Evolutionary conservation across 129 eudicot genomes (phyloP).

Genomic region (Helichrysum umbraculigerum): DNA sequence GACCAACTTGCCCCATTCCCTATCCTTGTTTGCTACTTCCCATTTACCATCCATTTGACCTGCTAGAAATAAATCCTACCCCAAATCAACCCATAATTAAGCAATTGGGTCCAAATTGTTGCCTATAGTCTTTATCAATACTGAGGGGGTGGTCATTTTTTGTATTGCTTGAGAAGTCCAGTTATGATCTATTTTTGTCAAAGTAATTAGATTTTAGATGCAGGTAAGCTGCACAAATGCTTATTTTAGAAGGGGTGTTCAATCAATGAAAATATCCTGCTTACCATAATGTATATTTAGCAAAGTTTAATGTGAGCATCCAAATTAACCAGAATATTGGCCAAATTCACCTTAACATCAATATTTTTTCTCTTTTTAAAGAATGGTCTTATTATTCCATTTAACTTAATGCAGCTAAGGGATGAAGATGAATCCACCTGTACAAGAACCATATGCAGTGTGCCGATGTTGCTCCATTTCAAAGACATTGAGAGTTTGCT

Average conservation of each 20-base stretch:
- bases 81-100: too few relatives aligned
- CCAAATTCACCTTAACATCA: background rate
- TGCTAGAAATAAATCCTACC: too few relatives aligned
- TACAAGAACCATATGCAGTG: conserved; percentile 59
- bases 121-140: background rate
- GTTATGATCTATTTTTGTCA: too few relatives aligned
- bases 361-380: background rate
- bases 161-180: too few relatives aligned
- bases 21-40: too few relatives aligned
- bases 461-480: conserved; percentile 84
- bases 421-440: conserved; percentile 52
- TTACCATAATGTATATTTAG: background rate
- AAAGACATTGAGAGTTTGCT: conserved; percentile 56
- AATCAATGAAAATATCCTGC: background rate
- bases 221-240: too few relatives aligned
- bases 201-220: background rate
- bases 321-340: background rate
- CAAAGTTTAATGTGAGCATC: background rate
- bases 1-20: too few relatives aligned
- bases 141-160: background rate
- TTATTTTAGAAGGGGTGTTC: too few relatives aligned
- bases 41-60: too few relatives aligned
- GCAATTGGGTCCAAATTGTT: too few relatives aligned
- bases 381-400: background rate
- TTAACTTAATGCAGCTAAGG: background rate